Base-by-base conservation (phyloP, 768 basidiomycete species). In the Crucibulum laeve region DNA sequence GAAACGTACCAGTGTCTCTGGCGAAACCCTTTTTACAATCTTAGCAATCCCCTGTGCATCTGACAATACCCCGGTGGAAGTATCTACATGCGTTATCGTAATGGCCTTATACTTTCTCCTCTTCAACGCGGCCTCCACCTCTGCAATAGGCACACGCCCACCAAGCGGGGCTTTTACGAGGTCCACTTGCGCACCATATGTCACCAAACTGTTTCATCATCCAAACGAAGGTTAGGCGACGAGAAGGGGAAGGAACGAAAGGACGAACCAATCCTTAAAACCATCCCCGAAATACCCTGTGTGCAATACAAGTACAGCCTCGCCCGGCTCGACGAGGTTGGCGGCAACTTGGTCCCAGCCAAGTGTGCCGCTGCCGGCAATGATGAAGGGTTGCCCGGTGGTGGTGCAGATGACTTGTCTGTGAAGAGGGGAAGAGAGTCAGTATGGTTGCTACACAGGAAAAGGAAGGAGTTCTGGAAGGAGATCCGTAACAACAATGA, bases 341-440 rank as follows among this genome's bases (percentile, higher is more conserved):
- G 87, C 79, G 0, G 87, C 82, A 35, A 90, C 88, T 79, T 88
- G 84, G 57, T 93, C 91, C 90, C 91, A 95, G 13, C 92, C 92
- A 23, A 95, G 69, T 2, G 92, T 95, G 19, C 92, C 92, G 44
- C 82, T 85, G 1, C 92, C 92, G 3, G 87, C 80, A 42, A 95
- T 80, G 55, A 96, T 65, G 71, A 96, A 88, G 0, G 84, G 84
- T 57, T 89, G 91, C 5, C 74, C 82, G 22, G 68, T 64, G 35
- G 71, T 70, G 23, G 91, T 80, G 56, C 76, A 79, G 18, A 94
- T 67, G 15, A 93, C 79, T 41, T 84, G 64, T 46, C 85, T 82
- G 47, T 30, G 11, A 10, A 26, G 28, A 23, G 26, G 14, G 30
- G 35, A 19, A 32, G 18, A 25, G 10, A 26, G 17, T 32, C 30